phyloP scores from a whole-genome alignment of 345 rosid genomes.

The Punica granatum region DNA sequence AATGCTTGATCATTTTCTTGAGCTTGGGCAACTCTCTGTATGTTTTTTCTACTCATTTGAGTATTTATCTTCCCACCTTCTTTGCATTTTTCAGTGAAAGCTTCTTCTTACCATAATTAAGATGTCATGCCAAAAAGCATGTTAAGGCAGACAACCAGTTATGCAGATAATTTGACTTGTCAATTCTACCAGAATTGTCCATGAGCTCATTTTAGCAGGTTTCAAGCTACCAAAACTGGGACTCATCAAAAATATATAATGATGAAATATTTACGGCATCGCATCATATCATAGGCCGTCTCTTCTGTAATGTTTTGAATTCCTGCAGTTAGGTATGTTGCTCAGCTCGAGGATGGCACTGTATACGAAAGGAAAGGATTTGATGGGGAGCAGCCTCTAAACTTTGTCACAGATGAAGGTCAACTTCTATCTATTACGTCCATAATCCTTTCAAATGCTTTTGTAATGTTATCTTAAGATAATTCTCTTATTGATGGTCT shows the following conservation, averaged over 20 bases:
- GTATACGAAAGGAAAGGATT: constrained; percentile 44
- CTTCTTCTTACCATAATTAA: neutral
- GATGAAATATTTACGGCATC: neutral
- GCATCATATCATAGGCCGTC: neutral
- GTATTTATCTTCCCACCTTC: neutral
- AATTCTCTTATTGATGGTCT: neutral
- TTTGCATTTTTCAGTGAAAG: neutral
- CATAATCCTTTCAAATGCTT: neutral
- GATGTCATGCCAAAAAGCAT: neutral
- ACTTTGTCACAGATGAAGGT: constrained; percentile 55
- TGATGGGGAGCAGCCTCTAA: constrained; percentile 36
- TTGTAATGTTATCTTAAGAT: neutral
- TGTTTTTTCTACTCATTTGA: neutral
- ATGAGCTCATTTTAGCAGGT: neutral
- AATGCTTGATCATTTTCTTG: too few relatives aligned
- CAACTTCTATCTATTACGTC: neutral
- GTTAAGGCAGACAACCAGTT: neutral
- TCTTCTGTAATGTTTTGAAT: neutral
- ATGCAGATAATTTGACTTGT: neutral
- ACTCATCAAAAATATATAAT: neutral
- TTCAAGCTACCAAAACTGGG: neutral
- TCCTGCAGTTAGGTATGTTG: constrained; percentile 42
- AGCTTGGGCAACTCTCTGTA: neutral
- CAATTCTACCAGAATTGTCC: neutral
- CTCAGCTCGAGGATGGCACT: constrained; percentile 46